phyloP scores from a whole-genome alignment of 306 rosid genomes.

The Ceratonia siliqua region DNA sequence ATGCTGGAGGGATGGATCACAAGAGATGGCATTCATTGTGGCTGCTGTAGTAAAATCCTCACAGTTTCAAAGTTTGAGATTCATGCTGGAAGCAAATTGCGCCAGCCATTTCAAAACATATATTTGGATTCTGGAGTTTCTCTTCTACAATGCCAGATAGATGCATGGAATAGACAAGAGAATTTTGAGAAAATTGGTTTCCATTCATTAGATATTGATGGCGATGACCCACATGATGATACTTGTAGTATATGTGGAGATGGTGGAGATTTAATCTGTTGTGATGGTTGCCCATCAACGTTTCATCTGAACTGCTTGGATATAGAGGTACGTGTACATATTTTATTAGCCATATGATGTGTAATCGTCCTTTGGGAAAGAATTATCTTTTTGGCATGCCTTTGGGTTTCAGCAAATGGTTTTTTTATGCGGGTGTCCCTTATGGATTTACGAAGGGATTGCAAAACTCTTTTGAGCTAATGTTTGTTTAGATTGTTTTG shows the following conservation, averaged over 20 bases:
- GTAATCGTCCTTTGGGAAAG: no score
- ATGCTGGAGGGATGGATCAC: slow-evolving; percentile 97
- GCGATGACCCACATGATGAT: slow-evolving; percentile 95
- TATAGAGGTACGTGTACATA: slow-evolving; percentile 53
- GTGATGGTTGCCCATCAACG: slow-evolving; percentile 96
- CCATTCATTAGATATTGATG: slow-evolving; percentile 69
- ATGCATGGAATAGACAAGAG: slow-evolving; percentile 87
- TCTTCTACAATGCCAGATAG: slow-evolving; percentile 87
- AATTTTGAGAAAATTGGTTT: slow-evolving; percentile 58
- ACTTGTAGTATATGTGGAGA: slow-evolving; percentile 95
- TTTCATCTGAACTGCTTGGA: slow-evolving; percentile 89
- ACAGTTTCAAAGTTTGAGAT: slow-evolving; percentile 89
- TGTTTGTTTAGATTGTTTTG: no score
- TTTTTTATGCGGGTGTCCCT: background rate
- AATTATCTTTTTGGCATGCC: no score
- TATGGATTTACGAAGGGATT: background rate
- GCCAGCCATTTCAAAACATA: slow-evolving; percentile 89
- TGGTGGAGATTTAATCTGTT: slow-evolving; percentile 95
- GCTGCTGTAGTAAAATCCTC: slow-evolving; percentile 96
- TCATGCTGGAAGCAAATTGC: slow-evolving; percentile 94
- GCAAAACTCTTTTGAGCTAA: no score
- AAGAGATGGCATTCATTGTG: slow-evolving; percentile 91
- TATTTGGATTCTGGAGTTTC: slow-evolving; percentile 88
- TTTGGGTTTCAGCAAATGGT: slow-evolving; percentile 25
- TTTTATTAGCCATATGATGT: slow-evolving; percentile 21